Evolutionary conservation across 192 early-diverging fungal species (phyloP), one percentile per base, ranked within the genome.

Genomic region (Gamsiella multidivaricata): DNA sequence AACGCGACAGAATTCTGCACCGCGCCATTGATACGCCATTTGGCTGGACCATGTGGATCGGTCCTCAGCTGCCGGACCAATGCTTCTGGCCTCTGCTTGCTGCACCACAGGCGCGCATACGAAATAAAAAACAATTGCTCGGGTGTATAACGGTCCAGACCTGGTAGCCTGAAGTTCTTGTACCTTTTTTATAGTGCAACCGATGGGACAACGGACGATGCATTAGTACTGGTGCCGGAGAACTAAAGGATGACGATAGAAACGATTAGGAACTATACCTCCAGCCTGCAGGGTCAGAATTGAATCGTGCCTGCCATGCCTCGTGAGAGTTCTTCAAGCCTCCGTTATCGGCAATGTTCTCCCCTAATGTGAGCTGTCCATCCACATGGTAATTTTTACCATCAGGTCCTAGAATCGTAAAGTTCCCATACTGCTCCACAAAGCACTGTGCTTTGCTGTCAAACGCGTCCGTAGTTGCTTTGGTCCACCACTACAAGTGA

Each of bases 271-370:
- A 3, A 80, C 71, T 42, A n/a, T 60, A 62, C 32, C 63, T 68
- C 1, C 85, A 86, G 36, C 75, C 65, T 10, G 81, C 76, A 0
- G 26, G 25, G 32, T 69, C 67, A 0, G 67, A 60, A 3, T 69
- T 50, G 37, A 32, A 52, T 15, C 67, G 58, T 3, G 39, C 22
- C 0, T 43, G 37, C 82, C 88, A 91, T 0, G 88, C 80, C 12
- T 23, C 50, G 28, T 28, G 28, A 5, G 50, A 29, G 5, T 52
- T 20, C 22, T 52, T 52, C 10, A 90, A 22, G 5, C 91, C 91
- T 54, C 90, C 90, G 45, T 91, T 91, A 56, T 92, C 91, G 23
- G 91, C 88, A 43, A 92, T 62, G 70, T 91, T 92, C 80, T 92
- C 91, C 4, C 80, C 79, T 6, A 91, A 54, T 0, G 90, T 90